Conservation (phyloP, 257 asterid species). For the Linderniella brevidens region DNA sequence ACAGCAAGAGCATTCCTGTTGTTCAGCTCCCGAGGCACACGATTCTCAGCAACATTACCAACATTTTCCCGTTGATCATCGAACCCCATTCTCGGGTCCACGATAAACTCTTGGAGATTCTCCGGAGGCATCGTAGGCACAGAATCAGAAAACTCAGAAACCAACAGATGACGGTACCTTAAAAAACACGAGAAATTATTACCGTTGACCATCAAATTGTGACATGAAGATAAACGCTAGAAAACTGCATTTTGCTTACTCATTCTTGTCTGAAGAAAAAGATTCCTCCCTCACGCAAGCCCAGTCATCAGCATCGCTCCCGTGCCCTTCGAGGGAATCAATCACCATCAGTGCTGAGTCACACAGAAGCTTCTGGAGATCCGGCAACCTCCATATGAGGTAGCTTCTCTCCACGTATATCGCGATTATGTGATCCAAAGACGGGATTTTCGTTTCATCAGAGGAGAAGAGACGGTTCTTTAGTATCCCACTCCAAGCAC, state of each 20-base stretch:
- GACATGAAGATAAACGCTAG: background rate
- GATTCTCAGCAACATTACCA: slow-evolving; percentile 17
- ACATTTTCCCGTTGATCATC: slow-evolving; percentile 20
- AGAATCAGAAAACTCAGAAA: slow-evolving; percentile 75
- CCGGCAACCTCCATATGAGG: slow-evolving; percentile 89
- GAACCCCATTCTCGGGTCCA: slow-evolving; percentile 44
- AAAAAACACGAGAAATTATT: slow-evolving; percentile 5
- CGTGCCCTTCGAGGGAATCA: slow-evolving; percentile 30
- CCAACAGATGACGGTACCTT: slow-evolving; percentile 70
- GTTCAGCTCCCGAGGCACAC: slow-evolving; percentile 31
- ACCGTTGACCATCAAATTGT: slow-evolving; percentile 2
- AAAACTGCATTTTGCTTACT: slow-evolving; percentile 26
- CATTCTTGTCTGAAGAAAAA: slow-evolving; percentile 68
- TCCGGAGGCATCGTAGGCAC: slow-evolving; percentile 91
- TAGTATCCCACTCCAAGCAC: slow-evolving; percentile 38
- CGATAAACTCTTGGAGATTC: slow-evolving; percentile 62
- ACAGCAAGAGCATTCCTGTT: slow-evolving; percentile 66
- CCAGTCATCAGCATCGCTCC: slow-evolving; percentile 52
- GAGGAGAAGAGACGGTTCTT: slow-evolving; percentile 37
- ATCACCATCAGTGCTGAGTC: slow-evolving; percentile 53
- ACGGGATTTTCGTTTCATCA: slow-evolving; percentile 48
- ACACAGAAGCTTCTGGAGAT: slow-evolving; percentile 54
- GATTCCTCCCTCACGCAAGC: slow-evolving; percentile 71
- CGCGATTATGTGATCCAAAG: slow-evolving; percentile 67
- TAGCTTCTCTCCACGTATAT: slow-evolving; percentile 77